These are phyloP conservation scores for Acacia pycnantha DNA, from an alignment of 331 rosid species.

Conservation along the genomic window DNA sequence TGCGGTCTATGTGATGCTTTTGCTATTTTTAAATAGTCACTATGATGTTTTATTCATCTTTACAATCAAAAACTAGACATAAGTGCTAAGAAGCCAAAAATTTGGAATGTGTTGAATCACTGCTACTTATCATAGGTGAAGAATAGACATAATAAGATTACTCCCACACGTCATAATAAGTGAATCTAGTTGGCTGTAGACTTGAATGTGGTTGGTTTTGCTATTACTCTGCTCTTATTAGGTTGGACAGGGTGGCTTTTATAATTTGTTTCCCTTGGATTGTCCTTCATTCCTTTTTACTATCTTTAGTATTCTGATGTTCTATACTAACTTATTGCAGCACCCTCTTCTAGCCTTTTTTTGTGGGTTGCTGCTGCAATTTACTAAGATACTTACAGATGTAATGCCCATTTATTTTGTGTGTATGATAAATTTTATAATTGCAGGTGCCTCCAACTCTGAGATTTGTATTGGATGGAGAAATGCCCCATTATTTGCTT, in stretches of 20 bases:
- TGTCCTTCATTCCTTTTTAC: background rate
- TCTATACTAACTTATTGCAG: background rate
- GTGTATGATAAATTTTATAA: background rate
- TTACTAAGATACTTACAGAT: background rate
- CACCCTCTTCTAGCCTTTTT: background rate
- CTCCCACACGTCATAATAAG: background rate
- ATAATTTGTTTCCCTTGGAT: background rate
- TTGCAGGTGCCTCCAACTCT: constrained; percentile 92
- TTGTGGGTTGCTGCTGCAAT: background rate
- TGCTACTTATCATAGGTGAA: background rate
- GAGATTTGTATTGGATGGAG: constrained; percentile 92
- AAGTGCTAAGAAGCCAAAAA: background rate
- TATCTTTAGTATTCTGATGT: background rate
- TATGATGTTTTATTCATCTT: background rate
- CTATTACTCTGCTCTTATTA: background rate
- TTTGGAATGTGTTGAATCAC: background rate
- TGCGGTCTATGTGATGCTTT: background rate
- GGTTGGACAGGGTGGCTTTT: background rate
- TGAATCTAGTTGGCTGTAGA: background rate
- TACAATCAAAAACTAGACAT: background rate
- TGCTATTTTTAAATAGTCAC: background rate
- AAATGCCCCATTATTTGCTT: constrained; percentile 92
- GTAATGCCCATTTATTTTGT: background rate
- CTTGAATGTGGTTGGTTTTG: background rate
- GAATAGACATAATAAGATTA: background rate